A percentile compares a stretch with the other conserved stretches of the same genome.
Evolutionary conservation across 2,329 filamentous ascomycete genomes (phyloP).

Genomic region (Colletotrichum shisoi): DNA sequence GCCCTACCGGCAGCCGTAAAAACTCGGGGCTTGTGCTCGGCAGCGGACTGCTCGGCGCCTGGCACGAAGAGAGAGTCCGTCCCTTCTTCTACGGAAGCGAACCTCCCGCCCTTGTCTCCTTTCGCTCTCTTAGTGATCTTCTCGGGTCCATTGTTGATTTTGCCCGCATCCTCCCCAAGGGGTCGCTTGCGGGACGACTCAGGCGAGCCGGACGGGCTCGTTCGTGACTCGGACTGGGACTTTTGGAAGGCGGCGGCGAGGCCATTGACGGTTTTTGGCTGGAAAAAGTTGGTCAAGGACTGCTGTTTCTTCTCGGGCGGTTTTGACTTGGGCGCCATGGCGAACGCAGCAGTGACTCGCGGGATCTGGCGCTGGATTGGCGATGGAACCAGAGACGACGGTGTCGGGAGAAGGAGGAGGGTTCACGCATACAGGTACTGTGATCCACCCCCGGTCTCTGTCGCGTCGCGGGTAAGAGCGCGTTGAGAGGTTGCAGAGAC

Average conservation of each 20-base stretch:
- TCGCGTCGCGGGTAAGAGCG: constrained; percentile 33
- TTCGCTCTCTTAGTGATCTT: constrained; percentile 57
- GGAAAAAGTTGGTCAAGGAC: constrained; percentile 87
- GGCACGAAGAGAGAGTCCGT: constrained; percentile 49
- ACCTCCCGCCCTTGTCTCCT: constrained; percentile 49
- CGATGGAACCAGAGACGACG: not conserved
- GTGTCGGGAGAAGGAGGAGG: not conserved
- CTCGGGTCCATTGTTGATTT: constrained; percentile 53
- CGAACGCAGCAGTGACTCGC: not conserved
- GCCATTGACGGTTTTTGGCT: constrained; percentile 65
- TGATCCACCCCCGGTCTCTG: not conserved
- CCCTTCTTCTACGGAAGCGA: constrained; percentile 49
- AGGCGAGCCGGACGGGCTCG: constrained; percentile 44
- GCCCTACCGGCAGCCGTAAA: constrained; percentile 53
- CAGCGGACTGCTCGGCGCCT: constrained; percentile 39
- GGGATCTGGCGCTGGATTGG: constrained; percentile 2
- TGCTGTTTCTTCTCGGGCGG: constrained; percentile 72
- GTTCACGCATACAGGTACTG: too few relatives aligned
- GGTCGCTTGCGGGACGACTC: constrained; percentile 59
- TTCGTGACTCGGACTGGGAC: constrained; percentile 44
- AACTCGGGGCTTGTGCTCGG: constrained; percentile 40
- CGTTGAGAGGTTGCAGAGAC: constrained; percentile 33
- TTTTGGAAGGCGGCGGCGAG: constrained; percentile 50
- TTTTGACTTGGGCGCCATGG: constrained; percentile 43
- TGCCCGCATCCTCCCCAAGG: constrained; percentile 57